Evolutionary conservation across 768 basidiomycete species (phyloP).

Genomic region (Tricholoma flavovirens): DNA sequence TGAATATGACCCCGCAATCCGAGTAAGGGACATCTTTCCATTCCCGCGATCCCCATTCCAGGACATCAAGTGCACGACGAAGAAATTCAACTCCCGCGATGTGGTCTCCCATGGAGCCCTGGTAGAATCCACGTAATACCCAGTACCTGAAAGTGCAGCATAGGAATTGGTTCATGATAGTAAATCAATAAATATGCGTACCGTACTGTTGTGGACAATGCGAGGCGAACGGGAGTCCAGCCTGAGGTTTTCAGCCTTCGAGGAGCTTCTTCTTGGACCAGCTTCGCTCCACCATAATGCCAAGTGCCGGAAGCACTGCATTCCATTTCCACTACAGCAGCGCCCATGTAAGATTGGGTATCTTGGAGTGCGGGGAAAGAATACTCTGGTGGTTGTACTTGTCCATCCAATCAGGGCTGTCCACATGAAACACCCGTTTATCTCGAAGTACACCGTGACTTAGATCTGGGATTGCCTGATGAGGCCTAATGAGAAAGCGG

Average conservation of each 20-base stretch:
- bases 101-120: slow-evolving; percentile 11
- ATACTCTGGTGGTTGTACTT: slow-evolving; percentile 34
- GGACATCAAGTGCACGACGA: slow-evolving; percentile 30
- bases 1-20: slow-evolving; percentile 40
- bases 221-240: slow-evolving; percentile 28
- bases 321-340: slow-evolving; percentile 27
- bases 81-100: slow-evolving; percentile 28
- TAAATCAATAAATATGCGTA: slow-evolving; percentile 8
- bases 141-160: slow-evolving; percentile 25
- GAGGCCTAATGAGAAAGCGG: not conserved
- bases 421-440: slow-evolving; percentile 32
- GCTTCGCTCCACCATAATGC: slow-evolving; percentile 25
- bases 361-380: not conserved
- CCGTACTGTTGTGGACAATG: slow-evolving; percentile 34
- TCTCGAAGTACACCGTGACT: slow-evolving; percentile 36
- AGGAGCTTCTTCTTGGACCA: slow-evolving; percentile 27
- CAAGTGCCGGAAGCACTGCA: slow-evolving; percentile 23
- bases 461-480: slow-evolving; percentile 25
- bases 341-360: not conserved
- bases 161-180: too few species aligned
- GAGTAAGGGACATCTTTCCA: slow-evolving; percentile 34
- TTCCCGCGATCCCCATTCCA: slow-evolving; percentile 34
- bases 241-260: slow-evolving; percentile 21
- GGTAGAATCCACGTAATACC: slow-evolving; percentile 35
- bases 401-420: slow-evolving; percentile 26